These are phyloP conservation scores for Solanum appendiculatum DNA, from an alignment of 257 asterid species.

Conservation along the genomic window DNA sequence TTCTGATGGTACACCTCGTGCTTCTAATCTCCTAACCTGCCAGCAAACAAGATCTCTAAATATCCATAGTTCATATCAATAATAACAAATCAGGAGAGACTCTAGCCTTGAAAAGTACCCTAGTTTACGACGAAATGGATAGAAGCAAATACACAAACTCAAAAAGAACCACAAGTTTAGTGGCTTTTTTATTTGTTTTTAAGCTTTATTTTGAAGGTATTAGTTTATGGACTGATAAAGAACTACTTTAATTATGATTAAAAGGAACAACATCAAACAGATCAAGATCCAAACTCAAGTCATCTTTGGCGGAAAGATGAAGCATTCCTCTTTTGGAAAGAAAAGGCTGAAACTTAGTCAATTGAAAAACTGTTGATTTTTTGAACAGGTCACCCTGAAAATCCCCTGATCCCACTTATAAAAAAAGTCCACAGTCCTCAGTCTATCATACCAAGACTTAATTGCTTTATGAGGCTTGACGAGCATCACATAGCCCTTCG, in stretches of 20 bases:
- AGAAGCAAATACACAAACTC: neutral
- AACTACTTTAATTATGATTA: neutral
- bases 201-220: neutral
- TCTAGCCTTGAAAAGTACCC: neutral
- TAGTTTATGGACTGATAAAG: neutral
- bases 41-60: neutral
- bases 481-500: neutral
- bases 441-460: neutral
- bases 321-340: neutral
- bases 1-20: constrained; percentile 42
- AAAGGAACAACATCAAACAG: neutral
- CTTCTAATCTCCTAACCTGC: constrained; percentile 57
- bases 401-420: neutral
- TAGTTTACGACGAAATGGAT: neutral
- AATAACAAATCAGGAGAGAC: neutral
- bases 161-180: neutral
- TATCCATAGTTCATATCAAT: neutral
- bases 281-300: neutral
- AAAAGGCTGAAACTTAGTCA: neutral
- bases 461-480: neutral
- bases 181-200: neutral
- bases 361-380: neutral
- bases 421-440: neutral
- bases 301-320: neutral
- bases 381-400: neutral